A percentile compares a stretch with the other conserved stretches of the same genome.
Evolutionary conservation across 2,329 filamentous ascomycete species (phyloP).

Genomic region (Microdochium paspali): DNA sequence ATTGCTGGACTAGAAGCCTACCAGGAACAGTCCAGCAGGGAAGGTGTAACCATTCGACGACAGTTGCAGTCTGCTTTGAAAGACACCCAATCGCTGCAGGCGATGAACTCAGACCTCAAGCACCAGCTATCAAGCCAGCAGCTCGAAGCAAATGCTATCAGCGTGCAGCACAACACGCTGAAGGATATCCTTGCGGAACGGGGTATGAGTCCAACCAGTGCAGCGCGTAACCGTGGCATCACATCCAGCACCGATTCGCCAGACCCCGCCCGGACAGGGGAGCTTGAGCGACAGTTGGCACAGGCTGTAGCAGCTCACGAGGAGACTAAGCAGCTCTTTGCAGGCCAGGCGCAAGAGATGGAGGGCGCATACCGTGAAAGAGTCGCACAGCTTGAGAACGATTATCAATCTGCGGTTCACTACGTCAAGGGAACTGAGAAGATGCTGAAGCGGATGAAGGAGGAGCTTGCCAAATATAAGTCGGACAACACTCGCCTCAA

Average conservation of each 20-base stretch:
- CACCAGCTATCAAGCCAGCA: constrained; percentile 77
- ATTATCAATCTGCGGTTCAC: constrained; percentile 95
- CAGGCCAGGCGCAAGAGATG: constrained; percentile 75
- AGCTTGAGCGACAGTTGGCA: constrained; percentile 82
- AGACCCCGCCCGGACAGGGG: constrained; percentile 67
- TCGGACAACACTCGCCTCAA: constrained; percentile 74
- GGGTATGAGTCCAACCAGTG: constrained; percentile 69
- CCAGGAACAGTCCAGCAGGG: constrained; percentile 91
- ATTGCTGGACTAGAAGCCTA: constrained; percentile 95
- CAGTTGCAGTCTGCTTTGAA: constrained; percentile 79
- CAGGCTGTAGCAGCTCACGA: constrained; percentile 71
- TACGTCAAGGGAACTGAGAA: constrained; percentile 98
- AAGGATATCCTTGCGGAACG: constrained; percentile 89
- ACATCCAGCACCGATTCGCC: constrained; percentile 71
- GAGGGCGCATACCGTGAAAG: constrained; percentile 88
- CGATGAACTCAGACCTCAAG: constrained; percentile 73
- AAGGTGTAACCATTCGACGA: constrained; percentile 80
- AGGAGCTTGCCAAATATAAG: constrained; percentile 91
- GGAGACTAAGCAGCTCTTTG: constrained; percentile 70
- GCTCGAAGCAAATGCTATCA: constrained; percentile 86
- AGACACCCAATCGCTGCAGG: constrained; percentile 74
- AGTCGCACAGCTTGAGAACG: constrained; percentile 85
- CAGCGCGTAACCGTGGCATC: constrained; percentile 61
- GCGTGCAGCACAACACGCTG: constrained; percentile 84
- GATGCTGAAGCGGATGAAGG: constrained; percentile 98